phyloP scores from a whole-genome alignment of 805 yeast genomes.

The Myxozyma mucilagina region DNA sequence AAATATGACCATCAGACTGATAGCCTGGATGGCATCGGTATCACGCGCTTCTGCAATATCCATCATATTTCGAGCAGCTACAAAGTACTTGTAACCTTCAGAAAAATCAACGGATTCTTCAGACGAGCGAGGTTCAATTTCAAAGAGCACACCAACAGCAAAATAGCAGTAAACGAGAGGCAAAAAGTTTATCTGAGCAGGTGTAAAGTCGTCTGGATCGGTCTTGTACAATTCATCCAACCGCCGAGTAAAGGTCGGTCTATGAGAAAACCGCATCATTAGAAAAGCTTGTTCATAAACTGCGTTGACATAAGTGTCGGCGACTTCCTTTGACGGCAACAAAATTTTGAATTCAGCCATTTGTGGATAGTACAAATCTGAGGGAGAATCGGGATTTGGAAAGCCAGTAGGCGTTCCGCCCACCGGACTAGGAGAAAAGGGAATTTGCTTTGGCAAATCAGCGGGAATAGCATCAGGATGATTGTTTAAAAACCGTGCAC shows the following conservation, averaged over 20 bases:
- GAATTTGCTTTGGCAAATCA: conserved; percentile 13
- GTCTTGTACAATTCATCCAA: conserved; percentile 73
- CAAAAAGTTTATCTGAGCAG: conserved; percentile 69
- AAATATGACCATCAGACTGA: conserved; percentile 82
- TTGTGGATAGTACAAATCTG: conserved; percentile 10
- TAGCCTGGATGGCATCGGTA: conserved; percentile 76
- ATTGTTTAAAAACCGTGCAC: conserved; percentile 29
- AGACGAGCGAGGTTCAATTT: conserved; percentile 31
- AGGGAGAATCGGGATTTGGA: conserved; percentile 16
- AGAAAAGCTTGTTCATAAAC: conserved; percentile 89
- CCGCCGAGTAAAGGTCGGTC: conserved; percentile 76
- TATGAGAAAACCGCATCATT: conserved; percentile 77
- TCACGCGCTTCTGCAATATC: conserved; percentile 85
- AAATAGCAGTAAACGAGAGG: conserved; percentile 83
- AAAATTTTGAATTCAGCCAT: conserved; percentile 58
- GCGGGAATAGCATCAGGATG: conserved; percentile 31
- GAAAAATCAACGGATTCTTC: conserved; percentile 41
- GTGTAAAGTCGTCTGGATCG: conserved; percentile 69
- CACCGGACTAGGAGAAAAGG: conserved; percentile 6
- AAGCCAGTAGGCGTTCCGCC: conserved; percentile 3
- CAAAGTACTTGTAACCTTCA: conserved; percentile 77
- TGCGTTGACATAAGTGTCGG: conserved; percentile 66
- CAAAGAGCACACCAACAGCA: conserved; percentile 83
- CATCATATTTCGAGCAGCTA: conserved; percentile 74
- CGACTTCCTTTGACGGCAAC: conserved; percentile 73